These are phyloP conservation scores for Pyrus pyrifolia DNA, from an alignment of 306 rosid species.

Conservation along the genomic window DNA sequence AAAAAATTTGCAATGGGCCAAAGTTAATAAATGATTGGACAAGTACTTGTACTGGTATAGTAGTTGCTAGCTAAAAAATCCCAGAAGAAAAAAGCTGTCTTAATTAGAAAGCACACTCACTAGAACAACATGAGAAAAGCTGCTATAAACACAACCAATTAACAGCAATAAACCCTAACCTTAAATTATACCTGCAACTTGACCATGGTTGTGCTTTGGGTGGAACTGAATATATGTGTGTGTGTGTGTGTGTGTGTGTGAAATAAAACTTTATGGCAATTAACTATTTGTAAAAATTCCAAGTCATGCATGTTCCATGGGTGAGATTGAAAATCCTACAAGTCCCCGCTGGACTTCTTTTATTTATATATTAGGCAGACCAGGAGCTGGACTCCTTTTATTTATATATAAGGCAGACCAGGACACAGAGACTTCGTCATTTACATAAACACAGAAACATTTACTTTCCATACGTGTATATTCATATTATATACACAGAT, in stretches of 20 bases:
- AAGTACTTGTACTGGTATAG: neutral
- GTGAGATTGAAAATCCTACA: neutral
- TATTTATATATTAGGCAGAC: neutral
- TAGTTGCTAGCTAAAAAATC: neutral
- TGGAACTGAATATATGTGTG: too few species aligned
- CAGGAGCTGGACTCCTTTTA: neutral
- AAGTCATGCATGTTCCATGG: neutral
- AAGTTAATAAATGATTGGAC: neutral
- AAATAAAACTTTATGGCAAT: too few species aligned
- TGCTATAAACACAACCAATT: too few species aligned
- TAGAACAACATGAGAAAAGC: too few species aligned
- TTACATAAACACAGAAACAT: neutral
- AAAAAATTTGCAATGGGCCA: neutral
- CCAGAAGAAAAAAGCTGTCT: neutral
- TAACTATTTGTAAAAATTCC: neutral
- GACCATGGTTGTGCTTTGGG: too few species aligned
- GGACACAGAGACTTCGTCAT: neutral
- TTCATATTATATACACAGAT: neutral
- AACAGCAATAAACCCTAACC: too few species aligned
- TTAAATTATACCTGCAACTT: too few species aligned
- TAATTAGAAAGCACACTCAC: too few species aligned
- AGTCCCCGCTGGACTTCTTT: neutral
- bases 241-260: too few species aligned
- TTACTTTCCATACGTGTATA: neutral
- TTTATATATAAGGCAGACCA: neutral